Conservation (phyloP, 768 basidiomycete genomes). For the Holtermanniella nyarrowii region DNA sequence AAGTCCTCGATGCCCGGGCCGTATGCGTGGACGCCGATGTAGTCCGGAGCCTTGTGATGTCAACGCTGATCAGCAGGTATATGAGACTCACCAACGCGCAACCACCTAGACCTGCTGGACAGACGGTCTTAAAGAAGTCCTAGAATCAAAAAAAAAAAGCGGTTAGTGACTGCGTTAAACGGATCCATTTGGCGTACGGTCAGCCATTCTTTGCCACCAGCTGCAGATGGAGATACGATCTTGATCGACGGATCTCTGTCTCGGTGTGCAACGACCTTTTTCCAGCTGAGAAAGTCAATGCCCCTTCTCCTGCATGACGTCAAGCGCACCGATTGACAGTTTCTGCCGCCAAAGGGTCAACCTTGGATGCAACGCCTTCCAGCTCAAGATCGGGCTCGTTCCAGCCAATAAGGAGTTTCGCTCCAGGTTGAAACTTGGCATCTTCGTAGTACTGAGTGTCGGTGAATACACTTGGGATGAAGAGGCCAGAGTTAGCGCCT, state of each 20-base stretch:
- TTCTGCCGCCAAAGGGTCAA: neutral
- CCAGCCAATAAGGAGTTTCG: neutral
- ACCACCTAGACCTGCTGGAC: neutral
- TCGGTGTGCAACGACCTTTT: neutral
- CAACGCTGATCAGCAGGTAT: neutral
- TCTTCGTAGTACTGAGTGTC: neutral
- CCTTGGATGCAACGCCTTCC: neutral
- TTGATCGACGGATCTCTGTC: neutral
- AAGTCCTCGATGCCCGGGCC: neutral
- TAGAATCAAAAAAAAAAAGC: too few species aligned
- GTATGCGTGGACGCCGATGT: neutral
- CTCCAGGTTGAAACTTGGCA: neutral
- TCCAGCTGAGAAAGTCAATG: neutral
- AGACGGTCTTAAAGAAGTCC: neutral
- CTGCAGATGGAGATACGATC: neutral
- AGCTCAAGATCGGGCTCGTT: neutral
- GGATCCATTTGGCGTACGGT: too few species aligned
- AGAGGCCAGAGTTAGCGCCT: neutral
- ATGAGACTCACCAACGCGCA: neutral
- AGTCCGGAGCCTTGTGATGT: neutral
- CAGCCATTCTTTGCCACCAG: neutral
- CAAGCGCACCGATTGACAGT: neutral
- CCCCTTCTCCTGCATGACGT: neutral
- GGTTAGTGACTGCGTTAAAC: too few species aligned
- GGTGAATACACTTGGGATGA: neutral